Evolutionary conservation across 306 rosid genomes (phyloP), one percentile per base, ranked within the genome.

Genomic region (Medicago ruthenica): DNA sequence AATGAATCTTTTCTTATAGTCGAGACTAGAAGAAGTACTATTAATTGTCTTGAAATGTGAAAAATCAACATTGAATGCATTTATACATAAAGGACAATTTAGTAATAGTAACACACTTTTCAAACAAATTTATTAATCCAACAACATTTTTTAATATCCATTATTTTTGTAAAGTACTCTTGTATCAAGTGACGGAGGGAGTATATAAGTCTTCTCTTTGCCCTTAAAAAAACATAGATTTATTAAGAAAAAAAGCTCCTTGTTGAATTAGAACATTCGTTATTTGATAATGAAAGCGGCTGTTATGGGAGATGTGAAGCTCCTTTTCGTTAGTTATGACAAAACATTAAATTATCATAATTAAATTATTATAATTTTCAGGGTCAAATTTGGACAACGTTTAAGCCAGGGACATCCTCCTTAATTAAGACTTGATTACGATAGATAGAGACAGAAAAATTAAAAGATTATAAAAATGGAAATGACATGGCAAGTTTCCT

Each of bases 311-410:
- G 53, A 61, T 7, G 41, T 3, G 53, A 61, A 15, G 39, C 73
- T 45, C 22, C 73, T 67, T 20, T 4, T 7, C n/a, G 22, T 68
- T 68, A 24, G 42, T 68, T 67, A 67, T 42, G 13, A 36, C 39
- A 22, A 58, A 58, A 22, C 37, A 58, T 58, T 58, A 58, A 57
- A 57, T 57, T 60, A 60, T 58, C 10, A 13, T 58, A 22, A 58
- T 21, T 47, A 17, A 17, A 40, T 20, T 40, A 65, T 10, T 36
- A 10, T 40, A 65, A 65, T 18, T 36, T 14, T 41, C 1, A 40
- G 57, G 40, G 47, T 76, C 66, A 66, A 76, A 76, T 42, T 76
- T 76, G 80, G 37, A 15, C 21, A 40, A 37, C 67, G 67, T 54
- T 66, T 51, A 54, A 67, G 2, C 8, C 42, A 65, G 47, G 58